Evolutionary conservation across 164 flowering plant genomes (phyloP), one percentile per base, ranked within the genome.

Genomic region (Dillenia suffruticosa): DNA sequence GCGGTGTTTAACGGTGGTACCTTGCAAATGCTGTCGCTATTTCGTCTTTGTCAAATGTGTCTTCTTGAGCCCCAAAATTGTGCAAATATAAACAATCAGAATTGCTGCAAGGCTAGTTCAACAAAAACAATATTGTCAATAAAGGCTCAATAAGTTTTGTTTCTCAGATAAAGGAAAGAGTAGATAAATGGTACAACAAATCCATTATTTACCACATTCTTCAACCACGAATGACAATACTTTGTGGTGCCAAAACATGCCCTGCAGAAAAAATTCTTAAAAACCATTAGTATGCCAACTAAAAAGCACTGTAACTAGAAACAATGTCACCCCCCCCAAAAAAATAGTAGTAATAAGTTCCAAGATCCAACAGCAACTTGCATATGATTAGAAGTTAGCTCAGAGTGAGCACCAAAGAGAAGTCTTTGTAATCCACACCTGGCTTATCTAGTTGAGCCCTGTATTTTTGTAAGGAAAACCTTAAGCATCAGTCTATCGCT

Each of bases 181-280:
- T 7, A 5, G 40, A 32, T 26, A 32, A 32, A 32, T 32, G 40
- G 6, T 32, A 32, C 40, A 32, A 32, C 40, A 32, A 7, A 32
- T 32, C 40, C 40, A 4, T 32, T 32, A 32, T 32, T 32, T 85
- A 92, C 99, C 94, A 78, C 79, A 68, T 85, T 95, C 69, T 92
- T 84, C 74, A 95, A 72, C 99, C 99, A 95, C 60, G 97, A 85
- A 72, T 95, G 97, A 72, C 99, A 95, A 68, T 95, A 95, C 66
- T 95, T 95, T 15, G 97, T 95, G 12, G 99, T 95, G 51, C 99
- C 99, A 83, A 89, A 95, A 81, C 97, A 87, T 44, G 97, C 99
- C 83, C 99, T 95, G 82, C 64, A 76, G 67, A 45, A 43, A 3
- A 32, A 64, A 54, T 12, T 14, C 26, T 24, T 58, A 45, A 22